These are phyloP conservation scores for Aristolochia fimbriata DNA, from an alignment of 164 flowering plant species.

Conservation along the genomic window DNA sequence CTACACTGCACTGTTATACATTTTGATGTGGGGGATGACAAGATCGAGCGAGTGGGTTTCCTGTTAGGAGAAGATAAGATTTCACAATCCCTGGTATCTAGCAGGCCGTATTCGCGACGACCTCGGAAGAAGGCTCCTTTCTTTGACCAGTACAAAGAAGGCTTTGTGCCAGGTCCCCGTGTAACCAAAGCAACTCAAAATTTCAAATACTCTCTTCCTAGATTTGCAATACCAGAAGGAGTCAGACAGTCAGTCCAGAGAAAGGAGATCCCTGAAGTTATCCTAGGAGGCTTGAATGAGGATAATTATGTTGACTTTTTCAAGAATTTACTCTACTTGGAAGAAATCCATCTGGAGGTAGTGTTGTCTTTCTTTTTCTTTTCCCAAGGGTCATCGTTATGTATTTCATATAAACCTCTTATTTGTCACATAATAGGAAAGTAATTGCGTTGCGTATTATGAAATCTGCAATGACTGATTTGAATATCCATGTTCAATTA, in stretches of 20 bases:
- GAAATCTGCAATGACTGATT: neutral
- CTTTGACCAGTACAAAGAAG: slow-evolving; percentile 14
- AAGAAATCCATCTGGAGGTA: slow-evolving; percentile 88
- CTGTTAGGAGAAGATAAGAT: slow-evolving; percentile 70
- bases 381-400: too few species aligned
- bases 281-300: slow-evolving; percentile 35
- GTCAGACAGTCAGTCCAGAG: slow-evolving; percentile 40
- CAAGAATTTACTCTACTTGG: slow-evolving; percentile 53
- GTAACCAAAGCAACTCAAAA: slow-evolving; percentile 10
- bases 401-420: neutral
- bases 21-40: slow-evolving; percentile 53
- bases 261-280: slow-evolving; percentile 47
- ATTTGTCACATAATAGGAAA: neutral
- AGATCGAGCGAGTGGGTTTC: slow-evolving; percentile 61
- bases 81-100: slow-evolving; percentile 50
- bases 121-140: slow-evolving; percentile 26
- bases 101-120: slow-evolving; percentile 44
- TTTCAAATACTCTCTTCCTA: slow-evolving; percentile 32
- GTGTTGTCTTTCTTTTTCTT: neutral
- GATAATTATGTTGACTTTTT: slow-evolving; percentile 53
- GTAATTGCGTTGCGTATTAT: neutral
- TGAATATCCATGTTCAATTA: neutral
- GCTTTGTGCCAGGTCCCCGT: slow-evolving; percentile 48
- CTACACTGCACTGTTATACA: slow-evolving; percentile 59
- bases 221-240: slow-evolving; percentile 43